These are phyloP conservation scores for Aspergillus cavernicola DNA, from an alignment of 495 filamentous ascomycete species.

Conservation along the genomic window DNA sequence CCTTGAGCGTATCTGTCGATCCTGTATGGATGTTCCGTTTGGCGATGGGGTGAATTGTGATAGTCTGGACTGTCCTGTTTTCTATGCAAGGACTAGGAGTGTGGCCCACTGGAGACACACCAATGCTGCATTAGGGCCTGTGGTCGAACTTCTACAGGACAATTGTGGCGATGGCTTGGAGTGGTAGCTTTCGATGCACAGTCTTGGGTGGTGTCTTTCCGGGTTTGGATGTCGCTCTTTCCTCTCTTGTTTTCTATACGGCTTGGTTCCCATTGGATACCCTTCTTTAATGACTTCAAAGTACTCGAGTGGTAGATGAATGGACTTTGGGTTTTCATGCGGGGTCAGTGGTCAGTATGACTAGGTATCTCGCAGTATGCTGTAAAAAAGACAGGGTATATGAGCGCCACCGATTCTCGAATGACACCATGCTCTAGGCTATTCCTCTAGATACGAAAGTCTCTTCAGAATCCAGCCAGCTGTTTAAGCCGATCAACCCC, in stretches of 20 bases:
- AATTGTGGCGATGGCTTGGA: conserved; percentile 36
- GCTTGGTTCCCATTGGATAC: too few relatives aligned
- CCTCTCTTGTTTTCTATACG: too few relatives aligned
- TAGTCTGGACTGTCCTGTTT: conserved; percentile 88
- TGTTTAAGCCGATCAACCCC: conserved; percentile 25
- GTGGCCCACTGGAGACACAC: conserved; percentile 55
- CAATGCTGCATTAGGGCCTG: conserved; percentile 51
- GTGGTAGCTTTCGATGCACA: conserved; percentile 37
- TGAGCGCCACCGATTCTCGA: too few relatives aligned
- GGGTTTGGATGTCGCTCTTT: background rate
- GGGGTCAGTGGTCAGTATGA: too few relatives aligned
- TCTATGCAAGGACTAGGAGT: conserved; percentile 80
- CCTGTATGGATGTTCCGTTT: conserved; percentile 69
- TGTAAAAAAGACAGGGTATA: too few relatives aligned
- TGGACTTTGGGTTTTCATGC: too few relatives aligned
- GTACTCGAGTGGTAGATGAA: too few relatives aligned
- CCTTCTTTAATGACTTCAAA: too few relatives aligned
- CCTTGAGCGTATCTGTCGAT: conserved; percentile 74
- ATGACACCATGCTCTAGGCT: background rate
- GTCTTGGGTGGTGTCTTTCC: too few relatives aligned
- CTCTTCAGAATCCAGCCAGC: conserved; percentile 14
- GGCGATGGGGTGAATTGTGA: conserved; percentile 79
- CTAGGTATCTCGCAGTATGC: too few relatives aligned
- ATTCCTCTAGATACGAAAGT: background rate
- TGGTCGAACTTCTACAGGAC: conserved; percentile 53